Percentiles rank a stretch among this genome's conserved stretches.
Evolutionary conservation across 2,329 filamentous ascomycete genomes (phyloP).

Genomic region (Botrytis cinerea): DNA sequence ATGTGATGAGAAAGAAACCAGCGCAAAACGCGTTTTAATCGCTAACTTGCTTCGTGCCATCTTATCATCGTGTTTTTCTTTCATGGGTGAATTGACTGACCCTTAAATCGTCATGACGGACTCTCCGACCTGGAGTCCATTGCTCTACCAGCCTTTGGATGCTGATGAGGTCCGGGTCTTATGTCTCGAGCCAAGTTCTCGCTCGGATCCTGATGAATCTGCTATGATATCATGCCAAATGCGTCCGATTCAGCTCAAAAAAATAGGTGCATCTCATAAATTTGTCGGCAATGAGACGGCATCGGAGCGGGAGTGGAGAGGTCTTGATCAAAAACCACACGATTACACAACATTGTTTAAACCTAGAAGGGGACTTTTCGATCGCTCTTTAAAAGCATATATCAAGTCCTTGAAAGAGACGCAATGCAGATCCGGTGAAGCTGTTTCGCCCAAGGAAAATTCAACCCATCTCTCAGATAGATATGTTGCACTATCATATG

Average conservation of each 20-base stretch:
- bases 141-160: neutral
- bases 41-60: neutral
- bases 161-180: conserved; percentile 10
- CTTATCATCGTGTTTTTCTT: fast-evolving
- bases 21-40: neutral
- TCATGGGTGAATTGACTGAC: fast-evolving
- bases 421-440: neutral
- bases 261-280: neutral
- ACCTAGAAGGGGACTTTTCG: conserved; percentile 7
- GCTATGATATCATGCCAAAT: conserved; percentile 17
- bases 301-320: neutral
- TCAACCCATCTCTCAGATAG: conserved; percentile 7
- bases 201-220: neutral
- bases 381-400: conserved; percentile 13
- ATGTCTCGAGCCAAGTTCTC: conserved; percentile 19
- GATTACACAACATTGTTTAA: conserved; percentile 15
- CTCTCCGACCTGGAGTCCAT: neutral
- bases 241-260: conserved; percentile 1
- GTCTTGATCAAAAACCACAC: neutral
- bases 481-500: conserved; percentile 19
- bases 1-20: neutral
- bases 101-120: neutral
- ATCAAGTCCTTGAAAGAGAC: conserved; percentile 4
- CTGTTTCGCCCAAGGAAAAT: too few relatives aligned
- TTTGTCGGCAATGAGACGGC: neutral